Evolutionary conservation across 805 yeast genomes (phyloP), one percentile per base, ranked within the genome.

Genomic region (Kodamaea restingae): DNA sequence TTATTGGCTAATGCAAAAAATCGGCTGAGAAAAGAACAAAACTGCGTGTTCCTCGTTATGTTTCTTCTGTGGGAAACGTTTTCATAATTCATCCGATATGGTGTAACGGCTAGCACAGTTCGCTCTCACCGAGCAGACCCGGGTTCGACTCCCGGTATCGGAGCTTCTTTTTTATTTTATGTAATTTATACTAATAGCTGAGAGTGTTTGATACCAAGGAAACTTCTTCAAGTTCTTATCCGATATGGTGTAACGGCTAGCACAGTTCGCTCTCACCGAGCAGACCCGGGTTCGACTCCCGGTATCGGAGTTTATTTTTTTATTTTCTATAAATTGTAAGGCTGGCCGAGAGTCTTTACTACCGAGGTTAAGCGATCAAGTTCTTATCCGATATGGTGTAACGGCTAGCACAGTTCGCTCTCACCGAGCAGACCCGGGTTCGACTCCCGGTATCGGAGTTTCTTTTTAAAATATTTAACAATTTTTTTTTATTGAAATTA

Each of bases 91-190:
- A 33, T 78, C 83, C 84, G 84, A 77, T 78, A 73, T 79, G 76
- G 84, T 79, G 84, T 79, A 79, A 78, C 81, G 84, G 84, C 80
- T 78, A 79, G 78, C 83, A 79, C 80, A 81, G 82, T 76, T 76
- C 83, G 83, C 84, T 79, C 78, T 80, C 84, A 79, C 84, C 83
- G 84, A 76, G 84, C 81, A 79, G 67, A 72, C 78, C 81, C 82
- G 85, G 84, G 85, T 80, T 80, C 85, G 84, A 80, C 83, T 78
- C 85, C 85, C 85, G 82, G 86, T 72, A 78, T 77, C 84, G 85
- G 85, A 79, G 73, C 44, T 43, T 43, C 40, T 43, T 20, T 20
- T 20, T 20, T 5, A 6, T 52, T 54, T 35, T 35, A 7, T 12
- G 14, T 21, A 10, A n/a, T n/a, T n/a, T n/a, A n/a, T n/a, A n/a